phyloP scores from a whole-genome alignment of 2,329 filamentous ascomycete genomes.

The Diaporthe australafricana region DNA sequence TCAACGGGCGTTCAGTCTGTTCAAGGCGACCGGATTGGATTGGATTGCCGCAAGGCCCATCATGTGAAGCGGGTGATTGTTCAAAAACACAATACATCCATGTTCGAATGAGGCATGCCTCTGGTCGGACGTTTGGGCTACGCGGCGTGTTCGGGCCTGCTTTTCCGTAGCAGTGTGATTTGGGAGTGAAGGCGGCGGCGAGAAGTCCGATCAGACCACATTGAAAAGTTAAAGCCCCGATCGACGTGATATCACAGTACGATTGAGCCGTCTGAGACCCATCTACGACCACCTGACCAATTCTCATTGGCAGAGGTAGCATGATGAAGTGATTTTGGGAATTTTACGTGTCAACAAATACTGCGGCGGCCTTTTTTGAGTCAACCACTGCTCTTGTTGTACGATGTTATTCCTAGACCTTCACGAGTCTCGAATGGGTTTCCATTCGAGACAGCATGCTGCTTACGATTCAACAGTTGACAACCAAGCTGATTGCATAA shows the following conservation, averaged over 20 bases:
- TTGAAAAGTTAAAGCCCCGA: neutral
- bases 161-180: conserved; percentile 11
- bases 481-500: too few species aligned
- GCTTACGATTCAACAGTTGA: too few species aligned
- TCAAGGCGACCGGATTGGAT: too few species aligned
- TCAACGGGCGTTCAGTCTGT: neutral
- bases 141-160: neutral
- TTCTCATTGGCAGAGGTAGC: neutral
- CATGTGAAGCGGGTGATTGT: neutral
- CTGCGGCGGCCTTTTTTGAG: neutral
- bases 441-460: too few species aligned
- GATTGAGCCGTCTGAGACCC: neutral
- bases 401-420: too few species aligned
- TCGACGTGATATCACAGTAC: neutral
- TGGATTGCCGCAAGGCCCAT: neutral
- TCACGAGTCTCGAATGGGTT: too few species aligned
- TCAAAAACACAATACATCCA: neutral
- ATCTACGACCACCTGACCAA: too few species aligned
- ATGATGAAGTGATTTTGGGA: neutral
- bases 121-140: neutral
- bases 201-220: conserved; percentile 14
- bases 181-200: neutral
- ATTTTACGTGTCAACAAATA: too few species aligned
- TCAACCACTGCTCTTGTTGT: neutral
- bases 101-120: neutral